A percentile compares a stretch with the other conserved stretches of the same genome.
phyloP scores from a whole-genome alignment of 164 flowering plant species.

The Cinnamomum chago region DNA sequence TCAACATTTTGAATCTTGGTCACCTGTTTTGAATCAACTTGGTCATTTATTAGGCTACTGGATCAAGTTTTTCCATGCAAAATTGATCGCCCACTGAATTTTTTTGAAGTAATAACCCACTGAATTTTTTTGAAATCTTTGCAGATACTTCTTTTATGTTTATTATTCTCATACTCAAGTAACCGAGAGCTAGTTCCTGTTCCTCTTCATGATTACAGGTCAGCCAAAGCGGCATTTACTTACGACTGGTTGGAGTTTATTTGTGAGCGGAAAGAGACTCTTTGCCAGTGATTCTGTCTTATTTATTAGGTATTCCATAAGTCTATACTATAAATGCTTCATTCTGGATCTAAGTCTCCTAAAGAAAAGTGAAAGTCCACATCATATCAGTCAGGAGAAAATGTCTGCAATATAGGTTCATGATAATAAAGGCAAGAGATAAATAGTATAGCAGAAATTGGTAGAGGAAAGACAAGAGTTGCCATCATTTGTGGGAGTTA shows the following conservation, averaged over 20 bases:
- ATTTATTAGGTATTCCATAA: constrained; percentile 66
- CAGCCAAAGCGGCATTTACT: constrained; percentile 97
- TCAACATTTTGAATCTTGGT: no score
- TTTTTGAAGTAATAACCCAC: no score
- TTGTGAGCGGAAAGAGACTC: constrained; percentile 92
- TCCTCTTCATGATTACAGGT: constrained; percentile 39
- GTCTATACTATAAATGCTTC: not conserved
- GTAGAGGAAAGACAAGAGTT: not conserved
- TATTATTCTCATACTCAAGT: not conserved
- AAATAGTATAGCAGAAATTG: not conserved
- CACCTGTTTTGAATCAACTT: no score
- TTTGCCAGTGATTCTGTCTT: constrained; percentile 96
- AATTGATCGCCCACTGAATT: no score
- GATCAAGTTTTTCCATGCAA: no score
- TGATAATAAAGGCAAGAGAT: not conserved
- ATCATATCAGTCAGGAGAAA: not conserved
- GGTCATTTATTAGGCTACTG: no score
- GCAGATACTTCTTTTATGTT: no score
- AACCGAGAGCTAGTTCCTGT: not conserved
- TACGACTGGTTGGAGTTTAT: constrained; percentile 98
- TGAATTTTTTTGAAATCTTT: no score
- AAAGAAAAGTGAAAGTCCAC: not conserved
- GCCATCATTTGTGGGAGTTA: not conserved
- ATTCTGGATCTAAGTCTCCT: not conserved
- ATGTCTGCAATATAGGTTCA: not conserved